A percentile compares a stretch with the other conserved stretches of the same genome.
Evolutionary conservation across 2,329 filamentous ascomycete genomes (phyloP).

Genomic region (Raffaelea deltoideospora): DNA sequence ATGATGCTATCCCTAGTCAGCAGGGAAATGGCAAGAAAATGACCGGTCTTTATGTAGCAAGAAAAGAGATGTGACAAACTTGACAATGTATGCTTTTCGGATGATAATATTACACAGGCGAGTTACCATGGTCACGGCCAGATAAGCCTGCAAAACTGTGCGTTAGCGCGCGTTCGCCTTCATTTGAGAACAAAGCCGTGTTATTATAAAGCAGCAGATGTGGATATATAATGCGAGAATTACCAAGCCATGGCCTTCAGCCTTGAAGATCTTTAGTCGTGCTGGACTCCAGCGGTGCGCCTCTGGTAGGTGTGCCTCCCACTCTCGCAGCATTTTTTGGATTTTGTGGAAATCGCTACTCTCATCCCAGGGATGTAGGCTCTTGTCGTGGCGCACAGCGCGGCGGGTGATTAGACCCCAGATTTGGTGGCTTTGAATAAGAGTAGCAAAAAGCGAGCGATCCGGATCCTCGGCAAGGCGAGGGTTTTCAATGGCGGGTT

Average conservation of each 20-base stretch:
- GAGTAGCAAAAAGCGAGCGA: conserved; percentile 37
- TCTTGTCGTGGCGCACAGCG: conserved; percentile 28
- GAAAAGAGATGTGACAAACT: conserved; percentile 25
- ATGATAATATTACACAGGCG: conserved; percentile 42
- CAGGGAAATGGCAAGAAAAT: no score
- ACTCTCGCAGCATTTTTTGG: conserved; percentile 25
- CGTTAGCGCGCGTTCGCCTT: background rate
- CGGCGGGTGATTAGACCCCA: conserved; percentile 38
- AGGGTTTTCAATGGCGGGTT: conserved; percentile 30
- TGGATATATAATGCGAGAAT: no score
- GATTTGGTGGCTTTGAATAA: conserved; percentile 38
- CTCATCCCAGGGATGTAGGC: conserved; percentile 28
- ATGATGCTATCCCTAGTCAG: conserved; percentile 20
- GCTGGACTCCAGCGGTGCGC: conserved; percentile 31
- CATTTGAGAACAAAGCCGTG: background rate
- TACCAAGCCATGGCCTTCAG: conserved; percentile 29
- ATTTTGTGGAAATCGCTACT: conserved; percentile 32
- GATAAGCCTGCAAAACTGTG: conserved; percentile 36
- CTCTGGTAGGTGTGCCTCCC: conserved; percentile 31
- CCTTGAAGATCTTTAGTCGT: conserved; percentile 28
- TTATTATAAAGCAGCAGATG: conserved; percentile 24
- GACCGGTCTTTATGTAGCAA: background rate
- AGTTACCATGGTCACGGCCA: conserved; percentile 38
- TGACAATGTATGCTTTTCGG: conserved; percentile 40
- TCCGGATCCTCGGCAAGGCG: conserved; percentile 24